Percentiles rank a stretch among this genome's conserved stretches.
Conservation (phyloP, 768 basidiomycete species). For the Lactifluus pinguis region DNA sequence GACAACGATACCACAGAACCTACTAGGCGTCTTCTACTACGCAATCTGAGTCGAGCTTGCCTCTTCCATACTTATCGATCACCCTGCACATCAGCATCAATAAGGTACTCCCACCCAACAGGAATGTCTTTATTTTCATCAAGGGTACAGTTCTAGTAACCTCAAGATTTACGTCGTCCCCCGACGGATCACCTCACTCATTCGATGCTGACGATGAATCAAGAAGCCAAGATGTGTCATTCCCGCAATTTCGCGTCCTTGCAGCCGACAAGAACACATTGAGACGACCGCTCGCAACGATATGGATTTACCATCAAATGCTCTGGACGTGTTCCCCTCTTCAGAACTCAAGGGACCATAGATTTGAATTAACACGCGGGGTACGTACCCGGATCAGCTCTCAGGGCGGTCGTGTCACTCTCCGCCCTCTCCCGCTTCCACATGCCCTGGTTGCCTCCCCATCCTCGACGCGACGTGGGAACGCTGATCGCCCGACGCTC, state of each 20-base stretch:
- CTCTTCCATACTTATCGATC: conserved; percentile 30
- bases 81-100: conserved; percentile 77
- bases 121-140: conserved; percentile 57
- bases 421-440: conserved; percentile 34
- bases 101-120: conserved; percentile 55
- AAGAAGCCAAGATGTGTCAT: conserved; percentile 42
- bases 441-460: conserved; percentile 13
- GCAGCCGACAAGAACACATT: conserved; percentile 56
- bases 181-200: conserved; percentile 6
- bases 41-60: conserved; percentile 28
- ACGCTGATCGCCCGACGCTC: conserved; percentile 19
- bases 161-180: conserved; percentile 30
- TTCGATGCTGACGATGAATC: conserved; percentile 20
- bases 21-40: conserved; percentile 32
- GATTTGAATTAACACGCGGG: conserved; percentile 53
- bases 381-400: conserved; percentile 52
- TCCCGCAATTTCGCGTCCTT: conserved; percentile 66
- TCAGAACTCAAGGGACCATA: conserved; percentile 51
- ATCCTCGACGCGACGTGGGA: conserved; percentile 7
- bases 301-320: no score
- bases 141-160: conserved; percentile 56
- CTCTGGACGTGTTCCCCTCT: no score
- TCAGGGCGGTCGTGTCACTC: conserved; percentile 49
- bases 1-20: conserved; percentile 28
- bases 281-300: no score